Conservation (phyloP, 495 filamentous ascomycete genomes). For the Echria macrotheca region DNA sequence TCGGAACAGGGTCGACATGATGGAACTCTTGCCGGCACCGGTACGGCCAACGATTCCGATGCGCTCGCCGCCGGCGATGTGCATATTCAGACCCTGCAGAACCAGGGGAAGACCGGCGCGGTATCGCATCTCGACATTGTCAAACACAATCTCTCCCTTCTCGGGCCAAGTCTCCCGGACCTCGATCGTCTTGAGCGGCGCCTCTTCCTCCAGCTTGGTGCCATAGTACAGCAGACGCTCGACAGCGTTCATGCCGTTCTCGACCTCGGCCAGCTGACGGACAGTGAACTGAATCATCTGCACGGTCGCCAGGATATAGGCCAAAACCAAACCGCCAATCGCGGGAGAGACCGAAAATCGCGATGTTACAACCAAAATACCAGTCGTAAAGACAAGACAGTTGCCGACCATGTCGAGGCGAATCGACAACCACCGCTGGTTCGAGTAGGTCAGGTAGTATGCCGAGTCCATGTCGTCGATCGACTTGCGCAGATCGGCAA, state of each 20-base stretch:
- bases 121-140: slow-evolving; percentile 88
- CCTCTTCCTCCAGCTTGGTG: slow-evolving; percentile 79
- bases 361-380: slow-evolving; percentile 88
- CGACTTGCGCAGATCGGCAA: slow-evolving; percentile 55
- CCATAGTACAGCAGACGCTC: slow-evolving; percentile 94
- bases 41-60: slow-evolving; percentile 93
- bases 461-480: slow-evolving; percentile 91
- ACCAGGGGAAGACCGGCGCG: slow-evolving; percentile 76
- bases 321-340: slow-evolving; percentile 80
- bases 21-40: slow-evolving; percentile 88
- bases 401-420: slow-evolving; percentile 82
- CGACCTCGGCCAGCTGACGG: slow-evolving; percentile 89
- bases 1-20: slow-evolving; percentile 91
- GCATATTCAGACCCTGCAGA: slow-evolving; percentile 70
- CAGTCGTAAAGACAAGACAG: slow-evolving; percentile 74
- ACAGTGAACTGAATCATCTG: slow-evolving; percentile 95
- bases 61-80: slow-evolving; percentile 76
- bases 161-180: slow-evolving; percentile 75
- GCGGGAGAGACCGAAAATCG: slow-evolving; percentile 82
- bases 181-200: slow-evolving; percentile 65
- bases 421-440: slow-evolving; percentile 85
- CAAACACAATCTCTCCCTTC: slow-evolving; percentile 76
- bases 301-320: slow-evolving; percentile 90
- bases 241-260: slow-evolving; percentile 96
- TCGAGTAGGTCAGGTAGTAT: slow-evolving; percentile 89